Percentiles rank a stretch among this genome's conserved stretches.
phyloP scores from a whole-genome alignment of 2,329 filamentous ascomycete species.

The Pseudocercospora crystallina region DNA sequence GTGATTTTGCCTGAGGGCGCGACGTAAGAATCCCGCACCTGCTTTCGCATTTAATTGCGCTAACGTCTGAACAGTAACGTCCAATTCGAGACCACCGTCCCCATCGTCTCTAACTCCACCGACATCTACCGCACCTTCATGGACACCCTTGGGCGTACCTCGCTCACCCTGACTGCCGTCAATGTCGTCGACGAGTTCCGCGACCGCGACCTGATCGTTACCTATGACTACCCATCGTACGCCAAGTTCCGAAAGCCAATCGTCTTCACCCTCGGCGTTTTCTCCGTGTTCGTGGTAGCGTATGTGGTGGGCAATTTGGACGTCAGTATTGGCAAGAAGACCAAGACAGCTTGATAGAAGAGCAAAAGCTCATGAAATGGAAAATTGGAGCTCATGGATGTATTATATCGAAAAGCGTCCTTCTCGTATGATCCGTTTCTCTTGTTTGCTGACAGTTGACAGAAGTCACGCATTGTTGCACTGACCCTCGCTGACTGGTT shows the following conservation, averaged over 20 bases:
- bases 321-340: slow-evolving; percentile 66
- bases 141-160: slow-evolving; percentile 86
- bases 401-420: slow-evolving; percentile 4
- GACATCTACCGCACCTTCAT: slow-evolving; percentile 84
- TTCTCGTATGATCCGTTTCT: neutral
- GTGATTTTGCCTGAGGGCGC: slow-evolving; percentile 91
- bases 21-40: slow-evolving; percentile 56
- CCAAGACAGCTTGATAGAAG: slow-evolving; percentile 17
- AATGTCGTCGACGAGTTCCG: slow-evolving; percentile 91
- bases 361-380: neutral
- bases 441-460: no score
- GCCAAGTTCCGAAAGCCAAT: slow-evolving; percentile 83
- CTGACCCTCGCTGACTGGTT: no score
- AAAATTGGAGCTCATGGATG: neutral
- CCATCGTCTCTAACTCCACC: slow-evolving; percentile 61
- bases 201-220: slow-evolving; percentile 78
- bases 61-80: slow-evolving; percentile 63
- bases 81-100: slow-evolving; percentile 72
- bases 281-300: slow-evolving; percentile 70
- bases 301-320: slow-evolving; percentile 79
- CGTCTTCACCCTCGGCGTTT: slow-evolving; percentile 70
- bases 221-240: slow-evolving; percentile 77
- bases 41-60: neutral
- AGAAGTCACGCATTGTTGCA: no score
- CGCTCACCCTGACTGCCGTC: slow-evolving; percentile 73